Percentiles rank a stretch among this genome's conserved stretches.
Conservation (phyloP, 768 basidiomycete species). For the Psilocybe cyanescens region DNA sequence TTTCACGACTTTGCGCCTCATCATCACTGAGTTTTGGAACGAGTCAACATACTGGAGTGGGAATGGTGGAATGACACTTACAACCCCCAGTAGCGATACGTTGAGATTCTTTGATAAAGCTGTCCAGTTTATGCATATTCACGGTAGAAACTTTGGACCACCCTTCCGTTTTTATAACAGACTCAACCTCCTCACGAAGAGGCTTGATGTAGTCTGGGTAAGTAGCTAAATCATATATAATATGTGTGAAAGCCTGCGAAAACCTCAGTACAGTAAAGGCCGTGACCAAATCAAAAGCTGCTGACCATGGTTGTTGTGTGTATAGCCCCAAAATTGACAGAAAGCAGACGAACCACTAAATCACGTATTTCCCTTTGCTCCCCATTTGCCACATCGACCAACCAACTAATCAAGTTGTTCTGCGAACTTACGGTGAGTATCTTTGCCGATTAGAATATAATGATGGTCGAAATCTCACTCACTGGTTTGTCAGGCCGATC, state of each 20-base stretch:
- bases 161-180: constrained; percentile 31
- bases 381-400: constrained; percentile 40
- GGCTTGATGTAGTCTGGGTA: constrained; percentile 26
- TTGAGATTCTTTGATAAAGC: constrained; percentile 45
- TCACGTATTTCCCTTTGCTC: constrained; percentile 30
- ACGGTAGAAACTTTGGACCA: constrained; percentile 34
- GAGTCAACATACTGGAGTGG: background rate
- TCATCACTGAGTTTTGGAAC: constrained; percentile 18
- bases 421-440: constrained; percentile 11
- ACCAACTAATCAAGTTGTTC: constrained; percentile 53
- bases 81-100: constrained; percentile 29
- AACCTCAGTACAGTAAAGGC: background rate
- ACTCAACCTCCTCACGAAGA: constrained; percentile 34
- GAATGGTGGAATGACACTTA: constrained; percentile 1
- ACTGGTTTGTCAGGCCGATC: constrained; percentile 39
- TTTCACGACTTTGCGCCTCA: constrained; percentile 29
- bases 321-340: constrained; percentile 42
- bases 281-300: background rate
- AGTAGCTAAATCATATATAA: constrained; percentile 30
- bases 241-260: constrained; percentile 29
- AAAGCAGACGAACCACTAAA: constrained; percentile 31
- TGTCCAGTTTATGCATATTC: constrained; percentile 45
- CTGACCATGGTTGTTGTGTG: constrained; percentile 43
- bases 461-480: constrained; percentile 15
- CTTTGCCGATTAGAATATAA: background rate